Percentiles rank a stretch among this genome's conserved stretches.
phyloP scores from a whole-genome alignment of 2,329 filamentous ascomycete genomes.

The Pseudogymnoascus sp. region DNA sequence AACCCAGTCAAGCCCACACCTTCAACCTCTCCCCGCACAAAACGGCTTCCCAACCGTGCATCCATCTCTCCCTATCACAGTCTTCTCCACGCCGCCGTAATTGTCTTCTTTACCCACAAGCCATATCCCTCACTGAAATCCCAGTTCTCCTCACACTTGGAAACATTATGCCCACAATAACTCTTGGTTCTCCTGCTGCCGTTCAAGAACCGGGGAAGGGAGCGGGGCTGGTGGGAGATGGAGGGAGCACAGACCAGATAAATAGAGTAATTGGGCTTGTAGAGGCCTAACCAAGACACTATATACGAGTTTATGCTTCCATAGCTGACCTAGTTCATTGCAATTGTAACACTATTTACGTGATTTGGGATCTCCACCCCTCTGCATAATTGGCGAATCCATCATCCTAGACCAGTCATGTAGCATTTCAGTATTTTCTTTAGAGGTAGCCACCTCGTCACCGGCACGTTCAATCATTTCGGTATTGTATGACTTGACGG shows the following conservation, averaged over 20 bases:
- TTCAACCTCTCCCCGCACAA: no score
- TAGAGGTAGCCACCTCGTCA: conserved; percentile 37
- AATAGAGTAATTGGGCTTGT: not conserved
- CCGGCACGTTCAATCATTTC: conserved; percentile 39
- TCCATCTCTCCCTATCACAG: not conserved
- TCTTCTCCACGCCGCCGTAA: not conserved
- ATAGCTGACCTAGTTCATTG: not conserved
- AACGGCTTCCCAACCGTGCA: no score
- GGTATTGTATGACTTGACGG: conserved; percentile 35
- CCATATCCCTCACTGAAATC: not conserved
- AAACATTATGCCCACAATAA: not conserved
- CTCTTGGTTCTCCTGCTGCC: not conserved
- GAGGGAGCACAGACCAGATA: not conserved
- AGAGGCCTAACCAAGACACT: not conserved
- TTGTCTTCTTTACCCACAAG: not conserved
- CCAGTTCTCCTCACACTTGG: not conserved
- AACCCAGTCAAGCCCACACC: no score
- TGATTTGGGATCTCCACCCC: conserved; percentile 9
- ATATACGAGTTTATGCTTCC: not conserved
- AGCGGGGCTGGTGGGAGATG: not conserved
- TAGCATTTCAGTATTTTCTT: conserved; percentile 38
- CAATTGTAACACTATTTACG: not conserved
- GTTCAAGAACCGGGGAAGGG: not conserved
- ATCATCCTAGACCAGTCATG: conserved; percentile 34
- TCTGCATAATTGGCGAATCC: conserved; percentile 27